Evolutionary conservation across 2,329 filamentous ascomycete species (phyloP), one percentile per base, ranked within the genome.

Genomic region (Cladorrhinum sp.): DNA sequence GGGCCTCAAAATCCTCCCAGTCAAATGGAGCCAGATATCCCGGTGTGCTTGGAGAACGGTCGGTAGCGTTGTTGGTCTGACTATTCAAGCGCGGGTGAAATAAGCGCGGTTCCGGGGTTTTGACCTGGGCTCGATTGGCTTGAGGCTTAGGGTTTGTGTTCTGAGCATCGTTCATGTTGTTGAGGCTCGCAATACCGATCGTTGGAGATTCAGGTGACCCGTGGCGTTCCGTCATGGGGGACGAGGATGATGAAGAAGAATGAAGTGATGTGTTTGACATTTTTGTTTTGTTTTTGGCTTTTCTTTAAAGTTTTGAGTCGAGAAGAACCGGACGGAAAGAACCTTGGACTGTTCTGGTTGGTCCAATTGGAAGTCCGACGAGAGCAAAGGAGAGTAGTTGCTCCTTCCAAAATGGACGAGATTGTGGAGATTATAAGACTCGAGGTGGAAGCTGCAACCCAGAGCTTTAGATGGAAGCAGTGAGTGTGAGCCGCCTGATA

Each of bases 1-100:
- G 84, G 1, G 77, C 71, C 72, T 92, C 82, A 29, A 96, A 87
- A n/a, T 88, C 82, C 2, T 87, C 79, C 92, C 92, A 96, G 74
- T 93, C 85, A 69, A 90, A 92, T 0, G 69, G 76, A 57, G 50
- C 77, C 74, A 62, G 91, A 75, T 56, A 74, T 18, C 80, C 80
- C 0, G 82, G 80, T 1, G 83, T 82, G 67, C 76, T 77, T n/a
- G 80, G 79, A 10, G 79, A 75, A 51, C 62, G 58, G 41, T 69
- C 66, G 6, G 56, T 55, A 38, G 51, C 18, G 13, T 66, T 62
- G 48, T 63, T 24, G 6, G 12, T 66, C 13, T 67, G 63, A 60
- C 64, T 62, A 61, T 68, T 68, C 32, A 67, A 58, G 58, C 64
- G 60, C 27, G 69, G 64, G 32, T 66, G 65, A 50, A 67, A 67